These are phyloP conservation scores for Parsonsia alboflavescens DNA, from an alignment of 257 asterid genomes.

Conservation along the genomic window DNA sequence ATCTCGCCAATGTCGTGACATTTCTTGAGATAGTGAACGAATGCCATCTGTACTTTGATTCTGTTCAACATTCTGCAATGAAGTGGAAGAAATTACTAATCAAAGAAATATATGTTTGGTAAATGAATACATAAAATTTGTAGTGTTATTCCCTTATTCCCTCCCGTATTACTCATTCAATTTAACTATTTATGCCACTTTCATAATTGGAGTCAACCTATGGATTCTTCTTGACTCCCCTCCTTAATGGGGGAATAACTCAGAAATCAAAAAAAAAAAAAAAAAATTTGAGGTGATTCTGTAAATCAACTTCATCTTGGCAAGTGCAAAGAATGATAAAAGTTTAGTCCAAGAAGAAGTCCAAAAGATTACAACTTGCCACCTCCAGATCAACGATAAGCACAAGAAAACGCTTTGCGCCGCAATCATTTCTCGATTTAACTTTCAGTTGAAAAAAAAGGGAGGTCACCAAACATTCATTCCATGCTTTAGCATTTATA, in stretches of 20 bases:
- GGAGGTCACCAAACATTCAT: not conserved
- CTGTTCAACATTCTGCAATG: conserved; percentile 60
- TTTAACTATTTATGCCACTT: not conserved
- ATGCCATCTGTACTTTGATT: conserved; percentile 23
- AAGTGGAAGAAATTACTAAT: conserved; percentile 11
- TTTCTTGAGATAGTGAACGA: conserved; percentile 42
- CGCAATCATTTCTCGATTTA: not conserved
- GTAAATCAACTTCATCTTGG: not conserved
- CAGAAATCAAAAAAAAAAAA: not conserved
- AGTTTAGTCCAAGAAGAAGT: not conserved
- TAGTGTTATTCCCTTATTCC: not conserved
- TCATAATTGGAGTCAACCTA: not conserved
- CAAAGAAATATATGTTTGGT: not conserved
- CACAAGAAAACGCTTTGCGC: not conserved
- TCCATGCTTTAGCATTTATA: not conserved
- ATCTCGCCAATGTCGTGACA: conserved; percentile 77
- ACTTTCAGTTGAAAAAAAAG: not conserved
- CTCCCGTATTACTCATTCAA: not conserved
- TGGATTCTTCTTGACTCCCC: not conserved
- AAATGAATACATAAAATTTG: not conserved
- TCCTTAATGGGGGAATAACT: not conserved
- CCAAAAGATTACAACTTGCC: not conserved
- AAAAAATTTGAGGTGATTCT: not conserved
- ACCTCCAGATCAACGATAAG: not conserved
- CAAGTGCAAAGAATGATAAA: not conserved